These are phyloP conservation scores for Epichloe brachyelytri DNA, from an alignment of 2,329 filamentous ascomycete genomes.

Conservation along the genomic window DNA sequence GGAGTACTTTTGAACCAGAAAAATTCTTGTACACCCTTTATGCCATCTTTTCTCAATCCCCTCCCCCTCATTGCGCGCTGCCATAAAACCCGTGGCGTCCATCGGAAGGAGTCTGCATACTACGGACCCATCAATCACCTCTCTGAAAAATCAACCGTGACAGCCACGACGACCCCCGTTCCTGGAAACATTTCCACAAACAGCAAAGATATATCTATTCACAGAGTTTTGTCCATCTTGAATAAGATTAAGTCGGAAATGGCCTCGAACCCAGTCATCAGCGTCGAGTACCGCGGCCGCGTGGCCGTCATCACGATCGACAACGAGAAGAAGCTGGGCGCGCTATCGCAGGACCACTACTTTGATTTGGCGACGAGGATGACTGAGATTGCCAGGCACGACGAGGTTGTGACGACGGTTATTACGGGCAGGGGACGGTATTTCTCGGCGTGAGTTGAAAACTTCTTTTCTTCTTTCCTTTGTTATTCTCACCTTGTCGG, in stretches of 20 bases:
- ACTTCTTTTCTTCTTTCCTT: neutral
- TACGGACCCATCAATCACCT: no score
- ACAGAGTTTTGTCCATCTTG: no score
- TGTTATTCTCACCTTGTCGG: neutral
- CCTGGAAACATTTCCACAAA: neutral
- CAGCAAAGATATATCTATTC: no score
- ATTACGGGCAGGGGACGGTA: constrained; percentile 69
- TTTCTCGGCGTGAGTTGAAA: constrained; percentile 73
- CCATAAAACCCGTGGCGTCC: no score
- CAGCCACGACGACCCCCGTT: no score
- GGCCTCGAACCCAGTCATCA: constrained; percentile 12
- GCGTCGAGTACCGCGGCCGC: constrained; percentile 27
- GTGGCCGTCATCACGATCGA: constrained; percentile 71
- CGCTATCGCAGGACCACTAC: constrained; percentile 59
- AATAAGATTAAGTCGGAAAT: no score
- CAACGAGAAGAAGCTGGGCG: constrained; percentile 77
- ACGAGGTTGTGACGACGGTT: constrained; percentile 76
- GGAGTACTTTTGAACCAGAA: neutral
- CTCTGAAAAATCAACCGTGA: no score
- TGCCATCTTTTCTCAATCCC: no score
- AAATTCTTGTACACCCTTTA: no score
- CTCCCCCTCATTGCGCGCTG: no score
- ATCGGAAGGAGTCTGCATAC: no score
- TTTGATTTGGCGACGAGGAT: constrained; percentile 62
- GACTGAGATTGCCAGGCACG: constrained; percentile 61